A percentile compares a stretch with the other conserved stretches of the same genome.
phyloP scores from a whole-genome alignment of 2,329 filamentous ascomycete species.

The Alternaria burnsii region DNA sequence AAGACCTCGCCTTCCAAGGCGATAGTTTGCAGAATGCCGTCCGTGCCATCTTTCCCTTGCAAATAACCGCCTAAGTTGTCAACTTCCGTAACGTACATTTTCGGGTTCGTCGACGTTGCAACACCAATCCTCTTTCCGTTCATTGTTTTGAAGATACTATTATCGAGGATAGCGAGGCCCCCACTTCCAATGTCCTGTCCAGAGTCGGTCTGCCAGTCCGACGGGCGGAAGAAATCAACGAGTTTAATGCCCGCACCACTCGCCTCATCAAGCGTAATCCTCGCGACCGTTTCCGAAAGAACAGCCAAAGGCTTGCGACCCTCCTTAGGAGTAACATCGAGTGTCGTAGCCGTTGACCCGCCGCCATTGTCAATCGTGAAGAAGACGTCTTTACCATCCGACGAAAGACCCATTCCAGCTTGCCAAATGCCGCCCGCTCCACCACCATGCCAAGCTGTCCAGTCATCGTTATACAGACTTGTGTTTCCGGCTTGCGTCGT shows the following conservation, averaged over 20 bases:
- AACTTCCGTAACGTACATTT: conserved; percentile 33
- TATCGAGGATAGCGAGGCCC: conserved; percentile 26
- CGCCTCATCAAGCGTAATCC: conserved; percentile 15
- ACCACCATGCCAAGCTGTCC: conserved; percentile 29
- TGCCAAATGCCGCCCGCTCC: conserved; percentile 30
- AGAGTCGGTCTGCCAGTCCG: conserved; percentile 15
- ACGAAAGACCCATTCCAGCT: conserved; percentile 26
- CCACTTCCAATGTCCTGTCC: conserved; percentile 29
- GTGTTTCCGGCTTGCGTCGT: conserved; percentile 23
- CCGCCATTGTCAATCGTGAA: conserved; percentile 29
- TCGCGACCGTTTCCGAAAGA: conserved; percentile 21
- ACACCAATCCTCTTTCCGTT: conserved; percentile 36
- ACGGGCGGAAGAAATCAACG: conserved; percentile 27
- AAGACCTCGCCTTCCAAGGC: conserved; percentile 29
- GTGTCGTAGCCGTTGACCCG: conserved; percentile 1
- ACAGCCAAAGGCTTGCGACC: conserved; percentile 17
- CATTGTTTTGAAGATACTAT: conserved; percentile 24
- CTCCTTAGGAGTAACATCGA: conserved; percentile 4
- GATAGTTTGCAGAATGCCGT: conserved; percentile 35
- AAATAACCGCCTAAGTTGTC: conserved; percentile 38
- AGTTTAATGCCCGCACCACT: conserved; percentile 21
- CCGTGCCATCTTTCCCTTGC: conserved; percentile 26
- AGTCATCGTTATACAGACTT: conserved; percentile 25
- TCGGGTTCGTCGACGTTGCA: conserved; percentile 42
- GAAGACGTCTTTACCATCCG: conserved; percentile 29